Base-by-base conservation (phyloP, 1,284 basidiomycete genomes). In the Tranzscheliella williamsii region DNA sequence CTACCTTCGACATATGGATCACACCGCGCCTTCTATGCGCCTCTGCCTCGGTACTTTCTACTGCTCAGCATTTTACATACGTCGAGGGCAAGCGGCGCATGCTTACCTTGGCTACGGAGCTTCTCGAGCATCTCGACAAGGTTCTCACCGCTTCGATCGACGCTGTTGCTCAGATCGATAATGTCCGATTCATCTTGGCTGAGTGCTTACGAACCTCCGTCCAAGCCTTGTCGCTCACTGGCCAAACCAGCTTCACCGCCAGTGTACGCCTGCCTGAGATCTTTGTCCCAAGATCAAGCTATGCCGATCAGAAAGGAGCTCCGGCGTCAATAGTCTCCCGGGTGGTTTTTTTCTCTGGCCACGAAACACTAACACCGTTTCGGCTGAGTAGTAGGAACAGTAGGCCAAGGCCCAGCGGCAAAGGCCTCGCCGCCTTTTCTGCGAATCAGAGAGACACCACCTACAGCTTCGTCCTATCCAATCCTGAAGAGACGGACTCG, bases 1-100 rank as follows among this genome's bases (percentile, higher is more conserved):
- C 67, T 27, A 71, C 70, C 2, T 55, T 73, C 22, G 66, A 68
- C 13, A 46, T 67, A 0, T 73, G 70, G 70, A 47, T 61, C 29
- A 30, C 60, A 3, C 70, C 70, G 12, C 58, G 70, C 5, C 30
- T 73, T 7, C 32, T 73, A 4, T 54, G 47, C 8, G 58, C 57
- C 37, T 60, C 50, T 17, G 51, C 52, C 15, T 52, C 49, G 2
- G 35, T 50, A 36, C 32, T 53, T 15, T 24, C 49, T 12, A 38
- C 42, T 2, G 41, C 31, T 42, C 40, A 4, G 1, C 32, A 12
- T 12, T 24, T 13, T 38, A 43, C 21, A 9, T 9, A 18, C 32
- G 9, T 17, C 13, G 11, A 34, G 32, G 18, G 18, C 8, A 34
- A 20, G 17, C 11, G 11, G 9, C 32, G 18, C 18, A 8, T 34